These are phyloP conservation scores for Patellaria atrata DNA, from an alignment of 495 filamentous ascomycete genomes.

Conservation along the genomic window DNA sequence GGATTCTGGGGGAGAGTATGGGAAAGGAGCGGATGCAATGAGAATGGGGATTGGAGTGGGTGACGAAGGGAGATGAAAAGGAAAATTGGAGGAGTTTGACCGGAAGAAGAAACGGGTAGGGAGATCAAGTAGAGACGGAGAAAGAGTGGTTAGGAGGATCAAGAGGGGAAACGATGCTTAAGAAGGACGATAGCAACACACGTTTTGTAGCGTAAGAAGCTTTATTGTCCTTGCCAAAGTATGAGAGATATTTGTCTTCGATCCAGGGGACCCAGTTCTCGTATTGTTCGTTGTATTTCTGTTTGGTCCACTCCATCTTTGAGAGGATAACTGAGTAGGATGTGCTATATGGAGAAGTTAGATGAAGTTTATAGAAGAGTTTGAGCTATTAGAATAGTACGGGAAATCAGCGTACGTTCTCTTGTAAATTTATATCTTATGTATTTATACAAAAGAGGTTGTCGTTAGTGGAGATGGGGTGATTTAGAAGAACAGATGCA, in stretches of 20 bases:
- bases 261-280: constrained; percentile 64
- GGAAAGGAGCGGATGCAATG: neutral
- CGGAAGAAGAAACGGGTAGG: neutral
- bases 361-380: too few species aligned
- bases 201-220: constrained; percentile 48
- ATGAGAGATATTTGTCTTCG: constrained; percentile 53
- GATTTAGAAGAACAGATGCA: too few species aligned
- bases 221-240: constrained; percentile 62
- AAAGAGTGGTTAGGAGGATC: neutral
- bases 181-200: constrained; percentile 20
- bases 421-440: too few species aligned
- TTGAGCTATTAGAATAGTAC: too few species aligned
- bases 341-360: too few species aligned
- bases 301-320: constrained; percentile 40
- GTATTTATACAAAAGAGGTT: too few species aligned
- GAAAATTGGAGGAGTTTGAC: neutral
- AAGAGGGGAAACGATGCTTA: neutral
- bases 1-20: neutral
- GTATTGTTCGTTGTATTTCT: constrained; percentile 50
- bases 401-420: too few species aligned
- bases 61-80: neutral
- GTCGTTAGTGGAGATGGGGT: too few species aligned
- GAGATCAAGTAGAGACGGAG: neutral
- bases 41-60: neutral
- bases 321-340: too few species aligned